Base-by-base conservation (phyloP, 2,329 filamentous ascomycete species). In the Scolecobasidium constrictum region DNA sequence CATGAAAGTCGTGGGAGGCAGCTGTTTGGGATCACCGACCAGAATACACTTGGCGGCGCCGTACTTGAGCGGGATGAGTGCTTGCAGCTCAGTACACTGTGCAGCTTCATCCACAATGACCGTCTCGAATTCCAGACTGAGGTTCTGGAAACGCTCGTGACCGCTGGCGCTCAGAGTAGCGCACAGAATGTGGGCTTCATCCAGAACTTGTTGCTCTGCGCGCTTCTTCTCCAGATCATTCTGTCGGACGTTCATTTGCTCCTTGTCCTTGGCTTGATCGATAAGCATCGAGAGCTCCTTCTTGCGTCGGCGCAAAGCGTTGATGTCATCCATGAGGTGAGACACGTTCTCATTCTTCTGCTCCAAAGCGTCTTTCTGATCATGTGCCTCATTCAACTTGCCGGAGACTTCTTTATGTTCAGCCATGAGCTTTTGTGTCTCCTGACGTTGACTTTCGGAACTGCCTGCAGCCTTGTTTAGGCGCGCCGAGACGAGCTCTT, bases 101-200 rank as follows among this genome's bases (percentile, higher is more conserved):
- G 92, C 92, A 3, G 92, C 92, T 65, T 98, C 92, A 54, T 98
- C 92, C 49, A 98, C 95, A 52, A 98, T 85, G 50, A 98, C 92
- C 0, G 92, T 96, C 63, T 98, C 92, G 52, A 98, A 98, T 60
- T 98, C 92, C 40, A 98, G 86, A 53, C 85, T 88, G 44, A 98
- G 66, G 52, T 82, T 83, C 62, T 90, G 86, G 66, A 98, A 94
- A 79, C 96, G 94, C 51, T 98, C 92, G 56, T 98, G 93, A 3
- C 92, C 92, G 60, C 83, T 90, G 54, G 90, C 92, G 60, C 88
- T 95, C 39, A 98, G 77, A 1, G 92, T 98, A 34, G 90, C 85
- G 61, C 92, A 98, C 21, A 98, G 78, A 40, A 98, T 83, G 62
- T 98, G 86, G 2, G 92, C 86, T 18, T 81, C 80, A 56, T 94